Evolutionary conservation across 805 yeast genomes (phyloP).

Genomic region (Cyberlindnera euphorbiae): DNA sequence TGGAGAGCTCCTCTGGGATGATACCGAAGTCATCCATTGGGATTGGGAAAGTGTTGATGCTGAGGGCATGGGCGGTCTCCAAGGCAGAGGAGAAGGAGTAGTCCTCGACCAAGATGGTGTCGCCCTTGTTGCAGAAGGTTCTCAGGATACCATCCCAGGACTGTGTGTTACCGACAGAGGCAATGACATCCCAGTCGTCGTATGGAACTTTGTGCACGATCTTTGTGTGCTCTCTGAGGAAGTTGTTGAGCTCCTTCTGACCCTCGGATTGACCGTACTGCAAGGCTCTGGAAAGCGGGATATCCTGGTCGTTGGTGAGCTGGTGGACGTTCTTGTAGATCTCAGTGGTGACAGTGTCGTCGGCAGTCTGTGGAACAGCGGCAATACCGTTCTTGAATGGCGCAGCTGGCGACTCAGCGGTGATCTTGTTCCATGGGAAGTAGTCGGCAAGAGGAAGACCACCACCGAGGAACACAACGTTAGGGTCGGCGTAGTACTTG

Average conservation of each 20-base stretch:
- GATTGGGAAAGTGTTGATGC: constrained; percentile 64
- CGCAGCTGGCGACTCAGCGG: constrained; percentile 68
- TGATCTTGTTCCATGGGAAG: constrained; percentile 83
- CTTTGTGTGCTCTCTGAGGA: constrained; percentile 72
- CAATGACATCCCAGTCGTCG: constrained; percentile 66
- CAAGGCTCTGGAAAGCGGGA: constrained; percentile 78
- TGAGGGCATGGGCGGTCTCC: constrained; percentile 74
- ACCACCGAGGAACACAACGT: constrained; percentile 87
- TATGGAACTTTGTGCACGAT: constrained; percentile 42
- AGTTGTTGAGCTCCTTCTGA: constrained; percentile 60
- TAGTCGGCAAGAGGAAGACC: constrained; percentile 89
- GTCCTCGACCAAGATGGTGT: constrained; percentile 78
- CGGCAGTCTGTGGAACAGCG: constrained; percentile 42
- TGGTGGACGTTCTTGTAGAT: constrained; percentile 38
- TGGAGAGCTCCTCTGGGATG: constrained; percentile 63
- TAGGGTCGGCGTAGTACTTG: constrained; percentile 67
- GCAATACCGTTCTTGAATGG: constrained; percentile 80
- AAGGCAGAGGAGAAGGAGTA: constrained; percentile 79
- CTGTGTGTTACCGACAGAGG: constrained; percentile 85
- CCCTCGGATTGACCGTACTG: constrained; percentile 92
- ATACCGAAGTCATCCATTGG: constrained; percentile 78
- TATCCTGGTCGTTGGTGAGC: constrained; percentile 44
- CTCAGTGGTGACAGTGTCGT: constrained; percentile 30
- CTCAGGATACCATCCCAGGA: constrained; percentile 81
- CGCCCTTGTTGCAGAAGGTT: constrained; percentile 74